Evolutionary conservation across 1,284 basidiomycete species (phyloP), one percentile per base, ranked within the genome.

Genomic region (Exobasidium cylindrosporum): DNA sequence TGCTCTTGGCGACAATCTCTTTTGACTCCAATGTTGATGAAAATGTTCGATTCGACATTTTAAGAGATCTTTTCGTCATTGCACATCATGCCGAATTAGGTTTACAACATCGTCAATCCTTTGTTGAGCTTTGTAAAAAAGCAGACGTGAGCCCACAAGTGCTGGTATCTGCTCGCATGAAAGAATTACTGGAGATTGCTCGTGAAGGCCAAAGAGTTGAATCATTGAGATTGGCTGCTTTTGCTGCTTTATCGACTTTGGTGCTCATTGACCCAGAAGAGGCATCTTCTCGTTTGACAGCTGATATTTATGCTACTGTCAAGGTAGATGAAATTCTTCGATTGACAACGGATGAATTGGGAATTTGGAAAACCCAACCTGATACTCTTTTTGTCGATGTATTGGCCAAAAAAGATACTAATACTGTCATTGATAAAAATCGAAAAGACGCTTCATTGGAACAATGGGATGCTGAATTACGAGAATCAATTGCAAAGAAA

Each of bases 401-500:
- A 7, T 69, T 78, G 4, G 64, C 65, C 13, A 58, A 44, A 29
- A 64, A 67, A 53, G 72, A 73, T 56, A 65, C 71, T 21, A 58
- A 61, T 7, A 14, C 44, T 4, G 40, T 63, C 28, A 32, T 47
- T 13, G 56, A 49, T 26, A 69, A 68, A 57, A 72, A 70, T 61
- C 63, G 66, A 54, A 74, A 74, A 60, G 66, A 73, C 31, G 66
- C 67, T 26, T 70, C 66, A 54, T 70, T 78, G 54, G 78, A 79
- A 40, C 60, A 68, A 44, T 79, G 78, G 78, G 78, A 79, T 40
- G 75, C 72, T 17, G 77, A 79, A 61, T 67, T 79, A 21, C 72
- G 78, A 30, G 72, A 70, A 30, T 68, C 70, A 30, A 70, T 79
- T 23, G 78, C 77, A 21, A 70, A 69, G 63, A 77, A 78, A 63